These are phyloP conservation scores for Penicillium roqueforti DNA, from an alignment of 495 filamentous ascomycete species.

Conservation along the genomic window DNA sequence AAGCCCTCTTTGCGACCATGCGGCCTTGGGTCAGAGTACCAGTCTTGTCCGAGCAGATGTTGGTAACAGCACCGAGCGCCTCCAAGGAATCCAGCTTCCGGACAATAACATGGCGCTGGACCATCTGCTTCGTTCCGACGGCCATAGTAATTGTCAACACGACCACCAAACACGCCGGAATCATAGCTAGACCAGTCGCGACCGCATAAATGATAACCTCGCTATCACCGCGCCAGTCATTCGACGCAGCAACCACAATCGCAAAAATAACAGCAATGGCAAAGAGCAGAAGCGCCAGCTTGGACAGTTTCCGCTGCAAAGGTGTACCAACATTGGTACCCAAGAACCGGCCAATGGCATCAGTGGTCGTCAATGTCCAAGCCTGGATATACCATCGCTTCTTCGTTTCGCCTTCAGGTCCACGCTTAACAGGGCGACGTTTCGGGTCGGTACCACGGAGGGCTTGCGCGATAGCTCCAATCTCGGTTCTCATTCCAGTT, in stretches of 20 bases:
- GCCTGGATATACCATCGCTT: conserved; percentile 67
- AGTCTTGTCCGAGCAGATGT: conserved; percentile 72
- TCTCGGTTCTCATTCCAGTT: conserved; percentile 68
- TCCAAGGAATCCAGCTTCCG: conserved; percentile 63
- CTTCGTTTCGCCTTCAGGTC: conserved; percentile 51
- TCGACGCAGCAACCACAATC: conserved; percentile 62
- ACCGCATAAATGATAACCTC: conserved; percentile 71
- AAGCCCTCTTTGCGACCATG: conserved; percentile 80
- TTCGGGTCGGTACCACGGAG: conserved; percentile 47
- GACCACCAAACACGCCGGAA: conserved; percentile 71
- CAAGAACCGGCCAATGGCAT: conserved; percentile 65
- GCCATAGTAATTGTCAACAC: conserved; percentile 75
- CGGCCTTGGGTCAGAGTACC: conserved; percentile 66
- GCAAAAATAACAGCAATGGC: conserved; percentile 65
- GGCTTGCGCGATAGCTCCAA: conserved; percentile 64
- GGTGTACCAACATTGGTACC: conserved; percentile 68
- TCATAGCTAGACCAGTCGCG: conserved; percentile 64
- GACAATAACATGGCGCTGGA: conserved; percentile 63
- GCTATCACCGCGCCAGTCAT: conserved; percentile 53
- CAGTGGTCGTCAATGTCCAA: conserved; percentile 59
- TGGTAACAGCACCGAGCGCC: conserved; percentile 63
- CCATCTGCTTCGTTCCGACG: conserved; percentile 69
- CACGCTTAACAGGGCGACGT: conserved; percentile 54
- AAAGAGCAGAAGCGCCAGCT: conserved; percentile 66
- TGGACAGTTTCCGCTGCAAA: conserved; percentile 63